Percentiles rank a stretch among this genome's conserved stretches.
phyloP scores from a whole-genome alignment of 805 yeast genomes.

The Yarrowia deformans region DNA sequence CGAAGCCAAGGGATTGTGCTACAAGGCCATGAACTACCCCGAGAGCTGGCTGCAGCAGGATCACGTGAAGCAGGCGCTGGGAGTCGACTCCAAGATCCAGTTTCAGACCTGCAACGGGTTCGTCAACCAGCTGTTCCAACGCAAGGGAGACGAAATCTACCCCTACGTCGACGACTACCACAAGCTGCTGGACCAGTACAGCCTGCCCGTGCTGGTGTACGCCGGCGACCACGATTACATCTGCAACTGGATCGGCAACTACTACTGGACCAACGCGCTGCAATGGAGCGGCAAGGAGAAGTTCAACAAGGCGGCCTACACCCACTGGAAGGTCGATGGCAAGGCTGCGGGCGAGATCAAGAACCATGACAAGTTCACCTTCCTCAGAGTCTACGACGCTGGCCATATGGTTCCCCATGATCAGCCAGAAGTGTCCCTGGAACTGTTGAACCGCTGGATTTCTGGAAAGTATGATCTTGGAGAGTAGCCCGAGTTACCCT shows the following conservation, averaged over 20 bases:
- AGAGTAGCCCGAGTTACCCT: not conserved
- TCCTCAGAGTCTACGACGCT: conserved; percentile 77
- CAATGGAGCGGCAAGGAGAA: conserved; percentile 66
- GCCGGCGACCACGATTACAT: conserved; percentile 95
- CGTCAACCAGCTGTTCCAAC: conserved; percentile 16
- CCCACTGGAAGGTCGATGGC: conserved; percentile 46
- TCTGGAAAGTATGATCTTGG: not conserved
- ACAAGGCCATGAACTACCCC: conserved; percentile 25
- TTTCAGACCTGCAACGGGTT: not conserved
- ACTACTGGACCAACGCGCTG: conserved; percentile 80
- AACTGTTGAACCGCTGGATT: conserved; percentile 79
- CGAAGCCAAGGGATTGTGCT: conserved; percentile 16
- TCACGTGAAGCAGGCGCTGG: conserved; percentile 2
- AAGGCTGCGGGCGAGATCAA: conserved; percentile 71
- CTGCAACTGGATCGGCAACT: conserved; percentile 92
- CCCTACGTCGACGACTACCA: conserved; percentile 66
- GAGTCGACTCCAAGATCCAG: conserved; percentile 3
- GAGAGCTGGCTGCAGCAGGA: conserved; percentile 18
- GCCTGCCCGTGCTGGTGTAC: conserved; percentile 78
- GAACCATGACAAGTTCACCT: conserved; percentile 72
- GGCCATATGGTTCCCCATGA: conserved; percentile 95
- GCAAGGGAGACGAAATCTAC: conserved; percentile 68
- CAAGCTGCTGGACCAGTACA: conserved; percentile 60
- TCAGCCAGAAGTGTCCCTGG: conserved; percentile 76
- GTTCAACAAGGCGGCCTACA: conserved; percentile 55